Evolutionary conservation across 768 basidiomycete species (phyloP).

Genomic region (Sistotremastrum niveocremeum): DNA sequence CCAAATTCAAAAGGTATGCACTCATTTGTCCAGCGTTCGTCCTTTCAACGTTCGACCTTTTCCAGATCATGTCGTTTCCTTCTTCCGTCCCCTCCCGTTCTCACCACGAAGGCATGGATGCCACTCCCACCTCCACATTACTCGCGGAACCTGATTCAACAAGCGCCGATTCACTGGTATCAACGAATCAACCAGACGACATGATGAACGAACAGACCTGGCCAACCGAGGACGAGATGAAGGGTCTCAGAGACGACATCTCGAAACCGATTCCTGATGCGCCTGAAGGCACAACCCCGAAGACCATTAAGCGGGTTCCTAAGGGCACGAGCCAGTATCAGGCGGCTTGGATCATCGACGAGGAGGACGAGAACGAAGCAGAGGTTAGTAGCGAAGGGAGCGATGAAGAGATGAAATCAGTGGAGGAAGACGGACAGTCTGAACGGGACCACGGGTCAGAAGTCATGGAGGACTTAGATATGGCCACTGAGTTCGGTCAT

Average conservation of each 20-base stretch:
- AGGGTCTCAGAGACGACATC: slow-evolving; percentile 20
- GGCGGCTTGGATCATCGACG: slow-evolving; percentile 91
- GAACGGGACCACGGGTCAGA: slow-evolving; percentile 16
- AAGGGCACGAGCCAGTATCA: slow-evolving; percentile 97
- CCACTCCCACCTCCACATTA: slow-evolving; percentile 56
- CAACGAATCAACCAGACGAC: slow-evolving; percentile 78
- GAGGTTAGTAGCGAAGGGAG: slow-evolving; percentile 31
- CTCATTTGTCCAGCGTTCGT: not conserved
- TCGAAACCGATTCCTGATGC: slow-evolving; percentile 37
- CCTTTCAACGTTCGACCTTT: not conserved
- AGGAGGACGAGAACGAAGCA: slow-evolving; percentile 49
- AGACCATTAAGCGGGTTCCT: slow-evolving; percentile 67
- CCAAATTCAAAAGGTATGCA: slow-evolving; percentile 60
- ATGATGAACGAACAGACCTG: slow-evolving; percentile 94
- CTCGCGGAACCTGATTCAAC: slow-evolving; percentile 52
- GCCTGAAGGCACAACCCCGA: slow-evolving; percentile 59
- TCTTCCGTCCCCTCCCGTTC: slow-evolving; percentile 26
- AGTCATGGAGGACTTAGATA: slow-evolving; percentile 13
- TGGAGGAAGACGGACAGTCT: slow-evolving; percentile 10
- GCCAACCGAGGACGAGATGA: slow-evolving; percentile 97
- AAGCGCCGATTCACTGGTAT: slow-evolving; percentile 73
- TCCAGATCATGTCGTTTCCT: slow-evolving; percentile 60
- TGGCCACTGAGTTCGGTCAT: not conserved
- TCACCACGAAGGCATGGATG: slow-evolving; percentile 23
- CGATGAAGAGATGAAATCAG: slow-evolving; percentile 23